These are phyloP conservation scores for Heliocybe sulcata DNA, from an alignment of 1,284 basidiomycete species.

Conservation along the genomic window DNA sequence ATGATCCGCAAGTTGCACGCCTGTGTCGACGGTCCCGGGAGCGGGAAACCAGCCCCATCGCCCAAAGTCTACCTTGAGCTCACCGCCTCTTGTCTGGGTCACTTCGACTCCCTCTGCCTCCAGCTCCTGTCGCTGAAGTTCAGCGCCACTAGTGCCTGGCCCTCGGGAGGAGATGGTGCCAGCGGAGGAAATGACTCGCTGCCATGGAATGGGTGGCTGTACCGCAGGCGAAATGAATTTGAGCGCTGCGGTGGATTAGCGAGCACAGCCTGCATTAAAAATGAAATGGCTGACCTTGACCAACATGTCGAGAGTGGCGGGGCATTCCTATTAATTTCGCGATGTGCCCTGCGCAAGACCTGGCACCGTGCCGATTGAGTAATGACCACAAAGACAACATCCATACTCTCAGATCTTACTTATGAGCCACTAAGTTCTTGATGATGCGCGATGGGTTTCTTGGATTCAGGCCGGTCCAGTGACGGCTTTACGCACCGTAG, in stretches of 20 bases:
- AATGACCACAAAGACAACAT: slow-evolving; percentile 1
- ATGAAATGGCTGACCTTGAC: slow-evolving; percentile 55
- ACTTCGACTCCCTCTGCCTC: slow-evolving; percentile 71
- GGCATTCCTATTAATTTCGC: slow-evolving; percentile 83
- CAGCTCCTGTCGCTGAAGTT: slow-evolving; percentile 56
- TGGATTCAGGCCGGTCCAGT: not conserved
- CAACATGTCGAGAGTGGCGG: slow-evolving; percentile 75
- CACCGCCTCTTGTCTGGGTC: slow-evolving; percentile 31
- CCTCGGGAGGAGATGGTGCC: slow-evolving; percentile 78
- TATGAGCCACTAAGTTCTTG: not conserved
- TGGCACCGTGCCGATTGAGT: not conserved
- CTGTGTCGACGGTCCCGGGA: not conserved
- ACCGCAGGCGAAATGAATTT: slow-evolving; percentile 57
- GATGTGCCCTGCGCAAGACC: slow-evolving; percentile 58
- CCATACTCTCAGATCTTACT: not conserved
- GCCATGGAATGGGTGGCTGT: slow-evolving; percentile 67
- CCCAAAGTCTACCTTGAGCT: slow-evolving; percentile 40
- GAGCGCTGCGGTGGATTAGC: slow-evolving; percentile 36
- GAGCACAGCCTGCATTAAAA: not conserved
- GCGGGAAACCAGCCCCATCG: slow-evolving; percentile 59
- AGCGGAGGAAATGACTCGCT: slow-evolving; percentile 60
- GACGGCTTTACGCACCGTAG: slow-evolving; percentile 41
- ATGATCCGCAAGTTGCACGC: too few species aligned
- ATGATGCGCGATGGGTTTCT: not conserved
- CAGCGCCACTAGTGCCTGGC: slow-evolving; percentile 64